These are phyloP conservation scores for Xylaria sp. DNA, from an alignment of 2,329 filamentous ascomycete species.

Conservation along the genomic window DNA sequence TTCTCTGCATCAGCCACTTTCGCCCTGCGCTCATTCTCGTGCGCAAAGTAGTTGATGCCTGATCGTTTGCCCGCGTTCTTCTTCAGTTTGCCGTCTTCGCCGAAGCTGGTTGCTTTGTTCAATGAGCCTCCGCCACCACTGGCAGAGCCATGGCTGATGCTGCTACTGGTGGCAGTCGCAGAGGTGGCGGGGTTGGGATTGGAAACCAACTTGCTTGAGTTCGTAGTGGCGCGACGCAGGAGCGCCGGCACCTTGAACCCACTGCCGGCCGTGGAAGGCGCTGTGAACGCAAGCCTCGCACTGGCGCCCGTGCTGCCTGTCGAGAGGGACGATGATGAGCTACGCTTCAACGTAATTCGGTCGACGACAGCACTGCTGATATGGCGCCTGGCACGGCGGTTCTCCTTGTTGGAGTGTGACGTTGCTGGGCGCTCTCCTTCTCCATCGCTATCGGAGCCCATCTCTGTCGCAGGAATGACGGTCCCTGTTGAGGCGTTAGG, in stretches of 20 bases:
- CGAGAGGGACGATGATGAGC: slow-evolving; percentile 44
- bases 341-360: slow-evolving; percentile 76
- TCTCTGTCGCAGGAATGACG: slow-evolving; percentile 60
- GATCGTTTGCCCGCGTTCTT: slow-evolving; percentile 70
- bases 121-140: slow-evolving; percentile 23
- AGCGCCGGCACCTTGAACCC: slow-evolving; percentile 77
- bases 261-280: slow-evolving; percentile 54
- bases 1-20: slow-evolving; percentile 67
- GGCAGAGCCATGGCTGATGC: slow-evolving; percentile 17
- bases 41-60: slow-evolving; percentile 69
- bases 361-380: slow-evolving; percentile 69
- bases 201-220: slow-evolving; percentile 59
- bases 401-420: slow-evolving; percentile 61
- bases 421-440: slow-evolving; percentile 51
- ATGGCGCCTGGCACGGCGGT: slow-evolving; percentile 49
- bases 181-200: slow-evolving; percentile 41
- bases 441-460: slow-evolving; percentile 65
- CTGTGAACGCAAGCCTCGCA: slow-evolving; percentile 67
- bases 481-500: slow-evolving; percentile 61
- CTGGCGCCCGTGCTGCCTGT: slow-evolving; percentile 36
- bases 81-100: slow-evolving; percentile 67
- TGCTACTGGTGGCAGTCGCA: slow-evolving; percentile 15
- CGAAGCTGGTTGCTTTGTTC: slow-evolving; percentile 49
- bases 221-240: slow-evolving; percentile 78
- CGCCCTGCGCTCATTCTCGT: slow-evolving; percentile 67